Evolutionary conservation across 1,139 yeast species (phyloP), one percentile per base, ranked within the genome.

Genomic region (Blastobotrys niveus): DNA sequence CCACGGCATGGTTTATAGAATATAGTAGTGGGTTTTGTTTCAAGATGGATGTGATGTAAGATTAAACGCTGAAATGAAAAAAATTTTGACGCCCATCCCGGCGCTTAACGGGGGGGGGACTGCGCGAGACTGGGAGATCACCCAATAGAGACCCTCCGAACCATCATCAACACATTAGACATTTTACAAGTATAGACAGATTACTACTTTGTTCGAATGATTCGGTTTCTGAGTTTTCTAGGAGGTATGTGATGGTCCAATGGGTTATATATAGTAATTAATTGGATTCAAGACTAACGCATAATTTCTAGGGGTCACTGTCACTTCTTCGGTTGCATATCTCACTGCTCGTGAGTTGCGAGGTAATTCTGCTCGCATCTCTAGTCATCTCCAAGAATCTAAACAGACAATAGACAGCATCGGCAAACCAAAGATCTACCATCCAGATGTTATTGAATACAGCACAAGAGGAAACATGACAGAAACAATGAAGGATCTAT

Each of bases 401-500:
- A 66, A 73, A 45, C 62, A 68, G 26, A 66, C 75, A 43, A 68
- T 81, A 50, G 75, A 76, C 34, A 50, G 52, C 47, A 50, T 56
- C 33, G 62, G 63, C 64, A 53, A 63, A 60, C 50, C 66, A 62
- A 52, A 65, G 60, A 48, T 51, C 12, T 44, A 52, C 32, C 50
- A 49, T 17, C 55, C 57, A 9, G 48, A 54, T 3, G 48, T 47
- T 17, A 55, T 71, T 21, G 65, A 71, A 19, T 75, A 72, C 48
- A 59, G 65, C 33, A 66, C 73, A 38, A 70, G 78, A 35, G 70
- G 73, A 33, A 65, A 70, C 32, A 57, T 78, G 35, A 57, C 58
- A 9, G 91, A 86, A 61, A 80, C 89, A 0, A 70, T 76, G 51
- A 84, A 81, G 56, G 95, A 86, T 58, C 71, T 85, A 38, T 86